Conservation (phyloP, 2,329 filamentous ascomycete genomes). For the Phyllosticta citrichinensis region DNA sequence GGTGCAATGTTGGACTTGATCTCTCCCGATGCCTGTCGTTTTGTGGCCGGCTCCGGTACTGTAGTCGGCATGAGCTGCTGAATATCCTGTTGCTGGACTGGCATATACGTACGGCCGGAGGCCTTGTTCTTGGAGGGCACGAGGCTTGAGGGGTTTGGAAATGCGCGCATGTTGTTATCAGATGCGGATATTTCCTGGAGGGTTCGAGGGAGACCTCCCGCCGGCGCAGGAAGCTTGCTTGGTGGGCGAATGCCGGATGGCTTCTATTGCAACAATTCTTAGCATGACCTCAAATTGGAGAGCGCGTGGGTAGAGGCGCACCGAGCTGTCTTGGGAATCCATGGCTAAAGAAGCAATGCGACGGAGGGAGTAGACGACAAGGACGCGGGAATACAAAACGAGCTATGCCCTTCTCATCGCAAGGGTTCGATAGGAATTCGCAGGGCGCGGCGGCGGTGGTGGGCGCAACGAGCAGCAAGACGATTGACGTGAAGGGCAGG, state of each 20-base stretch:
- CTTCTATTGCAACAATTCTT: neutral
- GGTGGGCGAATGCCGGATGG: conserved; percentile 26
- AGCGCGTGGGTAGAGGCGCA: neutral
- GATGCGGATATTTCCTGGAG: conserved; percentile 43
- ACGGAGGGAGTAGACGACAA: conserved; percentile 6
- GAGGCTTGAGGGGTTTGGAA: conserved; percentile 33
- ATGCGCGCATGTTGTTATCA: conserved; percentile 42
- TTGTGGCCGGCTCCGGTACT: conserved; percentile 39
- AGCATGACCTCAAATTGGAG: neutral
- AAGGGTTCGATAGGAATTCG: neutral
- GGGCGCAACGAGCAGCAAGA: neutral
- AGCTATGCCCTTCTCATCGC: conserved; percentile 9
- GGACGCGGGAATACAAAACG: conserved; percentile 4
- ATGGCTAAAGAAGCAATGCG: conserved; percentile 1
- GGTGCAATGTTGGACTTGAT: conserved; percentile 31
- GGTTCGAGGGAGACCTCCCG: conserved; percentile 16
- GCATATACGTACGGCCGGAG: conserved; percentile 32
- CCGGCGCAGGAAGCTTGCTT: conserved; percentile 21
- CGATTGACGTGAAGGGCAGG: neutral
- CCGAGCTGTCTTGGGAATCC: conserved; percentile 9
- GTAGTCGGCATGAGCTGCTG: conserved; percentile 17
- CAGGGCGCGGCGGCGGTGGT: neutral
- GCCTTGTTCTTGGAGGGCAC: conserved; percentile 42
- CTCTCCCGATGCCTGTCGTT: conserved; percentile 42
- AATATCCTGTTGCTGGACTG: conserved; percentile 18